These are phyloP conservation scores for Boehmeria nivea DNA, from an alignment of 306 rosid genomes.

Conservation along the genomic window DNA sequence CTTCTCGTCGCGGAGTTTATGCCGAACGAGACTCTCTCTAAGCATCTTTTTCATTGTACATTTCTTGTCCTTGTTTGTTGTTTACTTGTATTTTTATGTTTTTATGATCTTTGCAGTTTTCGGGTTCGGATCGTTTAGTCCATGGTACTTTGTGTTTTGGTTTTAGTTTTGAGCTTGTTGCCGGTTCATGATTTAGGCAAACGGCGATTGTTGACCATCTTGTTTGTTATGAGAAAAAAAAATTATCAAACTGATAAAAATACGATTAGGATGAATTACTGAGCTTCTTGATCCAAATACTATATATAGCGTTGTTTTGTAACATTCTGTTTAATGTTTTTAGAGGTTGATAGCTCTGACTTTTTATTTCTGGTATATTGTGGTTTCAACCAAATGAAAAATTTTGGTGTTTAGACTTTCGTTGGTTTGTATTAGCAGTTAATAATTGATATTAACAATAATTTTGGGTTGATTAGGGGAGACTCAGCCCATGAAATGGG, in stretches of 20 bases:
- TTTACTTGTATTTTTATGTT: conserved; percentile 1
- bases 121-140: background rate
- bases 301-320: background rate
- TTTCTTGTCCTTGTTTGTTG: background rate
- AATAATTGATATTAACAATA: conserved; percentile 1
- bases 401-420: background rate
- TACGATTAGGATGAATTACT: background rate
- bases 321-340: background rate
- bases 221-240: background rate
- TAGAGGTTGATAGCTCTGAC: background rate
- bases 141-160: background rate
- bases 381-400: background rate
- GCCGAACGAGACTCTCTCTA: conserved; percentile 95
- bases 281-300: background rate
- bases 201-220: background rate
- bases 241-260: background rate
- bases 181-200: no score
- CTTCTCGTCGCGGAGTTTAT: conserved; percentile 93
- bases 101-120: background rate
- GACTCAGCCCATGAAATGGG: conserved; percentile 95
- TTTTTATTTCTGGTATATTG: background rate
- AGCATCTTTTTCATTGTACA: conserved; percentile 91
- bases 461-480: conserved; percentile 60
- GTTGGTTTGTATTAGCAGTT: background rate
- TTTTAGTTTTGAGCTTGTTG: background rate